Evolutionary conservation across 2,329 filamentous ascomycete genomes (phyloP), one percentile per base, ranked within the genome.

Genomic region (Paecilomyces variotii): DNA sequence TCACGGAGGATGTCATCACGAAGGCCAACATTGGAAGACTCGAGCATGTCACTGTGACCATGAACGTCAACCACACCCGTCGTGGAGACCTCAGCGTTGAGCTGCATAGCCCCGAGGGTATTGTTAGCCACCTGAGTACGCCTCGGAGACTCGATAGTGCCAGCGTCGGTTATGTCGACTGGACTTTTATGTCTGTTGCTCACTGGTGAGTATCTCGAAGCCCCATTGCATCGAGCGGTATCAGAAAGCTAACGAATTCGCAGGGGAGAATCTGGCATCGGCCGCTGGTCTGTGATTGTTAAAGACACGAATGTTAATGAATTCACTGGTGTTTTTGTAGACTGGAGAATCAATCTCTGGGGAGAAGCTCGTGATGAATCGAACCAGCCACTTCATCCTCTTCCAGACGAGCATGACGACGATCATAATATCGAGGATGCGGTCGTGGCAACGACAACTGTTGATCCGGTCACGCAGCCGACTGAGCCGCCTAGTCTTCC

Each of bases 151-250:
- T 84, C 25, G 94, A 99, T 72, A 78, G 82, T 1, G 82, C 82
- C 35, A 71, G 76, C 0, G 74, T 76, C 25, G 94, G 94, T 7
- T 99, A 97, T 72, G 78, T 87, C 39, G 91, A 97, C 76, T 99
- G 94, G 94, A 97, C 93, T 0, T 99, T 99, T 68, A 99, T 99
- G 94, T 95, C 88, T 61, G 94, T 99, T 39, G 92, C 87, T 63
- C 94, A 99, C 72, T 99, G 92, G 89, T 91, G 81, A 75, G 87
- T 75, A 30, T 50, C 30, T 26, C 10, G 19, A 14, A 11, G 35
- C 25, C 54, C 14, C 56, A 55, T 5, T 45, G 52, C 19, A 54
- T 35, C 9, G 7, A 4, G 28, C 39, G 27, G 32, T 25, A 51
- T 27, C 54, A 34, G 56, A 30, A 26, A 45, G 50, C 63, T 71